A percentile compares a stretch with the other conserved stretches of the same genome.
Evolutionary conservation across 2,329 filamentous ascomycete genomes (phyloP).

Genomic region (Hirsutella minnesotensis): DNA sequence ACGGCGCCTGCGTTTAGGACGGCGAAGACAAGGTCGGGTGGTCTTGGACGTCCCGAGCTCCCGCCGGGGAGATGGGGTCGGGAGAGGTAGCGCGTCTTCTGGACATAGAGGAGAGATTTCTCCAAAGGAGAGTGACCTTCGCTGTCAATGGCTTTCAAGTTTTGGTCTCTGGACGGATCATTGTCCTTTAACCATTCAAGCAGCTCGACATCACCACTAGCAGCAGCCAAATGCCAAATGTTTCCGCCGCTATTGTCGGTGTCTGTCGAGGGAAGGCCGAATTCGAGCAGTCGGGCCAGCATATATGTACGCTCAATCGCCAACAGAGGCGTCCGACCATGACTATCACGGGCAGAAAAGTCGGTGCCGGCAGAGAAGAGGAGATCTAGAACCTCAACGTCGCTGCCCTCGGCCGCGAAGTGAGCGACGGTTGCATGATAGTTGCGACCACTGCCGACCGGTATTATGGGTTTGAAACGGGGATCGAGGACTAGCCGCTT

Average conservation of each 20-base stretch:
- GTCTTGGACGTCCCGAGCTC: background rate
- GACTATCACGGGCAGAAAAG: slow-evolving; percentile 14
- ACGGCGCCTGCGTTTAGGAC: background rate
- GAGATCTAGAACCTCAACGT: slow-evolving; percentile 14
- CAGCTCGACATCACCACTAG: slow-evolving; percentile 16
- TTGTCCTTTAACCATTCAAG: slow-evolving; percentile 17
- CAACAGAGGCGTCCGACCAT: slow-evolving; percentile 23
- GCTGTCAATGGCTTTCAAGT: slow-evolving; percentile 11
- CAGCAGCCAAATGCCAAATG: slow-evolving; percentile 25
- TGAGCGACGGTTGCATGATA: slow-evolving; percentile 18
- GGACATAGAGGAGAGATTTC: slow-evolving; percentile 15
- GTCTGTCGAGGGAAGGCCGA: slow-evolving; percentile 15
- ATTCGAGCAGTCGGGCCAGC: slow-evolving; percentile 15
- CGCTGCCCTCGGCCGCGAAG: slow-evolving; percentile 14
- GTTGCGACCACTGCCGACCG: slow-evolving; percentile 4
- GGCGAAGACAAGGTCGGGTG: slow-evolving; percentile 1
- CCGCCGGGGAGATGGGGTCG: fast-evolving
- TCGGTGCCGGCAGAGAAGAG: slow-evolving; percentile 16
- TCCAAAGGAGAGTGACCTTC: slow-evolving; percentile 18
- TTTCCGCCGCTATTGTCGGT: slow-evolving; percentile 19
- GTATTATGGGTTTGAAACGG: slow-evolving; percentile 18
- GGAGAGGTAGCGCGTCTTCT: background rate
- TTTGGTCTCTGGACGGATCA: slow-evolving; percentile 16
- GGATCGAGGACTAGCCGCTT: slow-evolving; percentile 16
- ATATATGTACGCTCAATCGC: slow-evolving; percentile 14